Evolutionary conservation across 345 rosid genomes (phyloP).

Genomic region (Citrus hindsii): DNA sequence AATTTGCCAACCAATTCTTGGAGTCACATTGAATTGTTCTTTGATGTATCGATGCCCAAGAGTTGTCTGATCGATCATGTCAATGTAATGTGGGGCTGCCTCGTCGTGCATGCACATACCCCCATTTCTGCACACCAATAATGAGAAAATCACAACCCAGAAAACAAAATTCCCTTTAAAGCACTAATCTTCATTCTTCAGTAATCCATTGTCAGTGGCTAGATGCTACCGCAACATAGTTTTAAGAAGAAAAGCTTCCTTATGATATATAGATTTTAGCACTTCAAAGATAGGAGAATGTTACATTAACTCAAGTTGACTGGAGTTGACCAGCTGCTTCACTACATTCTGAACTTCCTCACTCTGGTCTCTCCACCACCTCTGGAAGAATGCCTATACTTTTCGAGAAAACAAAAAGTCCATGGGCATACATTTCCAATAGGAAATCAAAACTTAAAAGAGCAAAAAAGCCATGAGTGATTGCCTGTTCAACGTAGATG

Average conservation of each 20-base stretch:
- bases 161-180: not conserved
- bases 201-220: not conserved
- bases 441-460: too few species aligned
- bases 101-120: constrained; percentile 60
- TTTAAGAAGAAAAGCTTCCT: not conserved
- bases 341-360: constrained; percentile 27
- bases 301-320: constrained; percentile 55
- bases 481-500: constrained; percentile 54
- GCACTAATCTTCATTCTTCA: not conserved
- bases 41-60: constrained; percentile 49
- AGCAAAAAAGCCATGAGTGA: not conserved
- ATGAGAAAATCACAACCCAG: not conserved
- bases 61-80: constrained; percentile 57
- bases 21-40: constrained; percentile 42
- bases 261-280: not conserved
- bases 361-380: constrained; percentile 62
- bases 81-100: constrained; percentile 44
- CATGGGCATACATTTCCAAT: not conserved
- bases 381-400: constrained; percentile 51
- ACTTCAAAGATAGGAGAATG: not conserved
- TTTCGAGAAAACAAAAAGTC: not conserved
- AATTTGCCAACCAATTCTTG: constrained; percentile 59
- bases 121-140: constrained; percentile 45
- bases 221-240: not conserved
- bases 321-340: constrained; percentile 37